Conservation (phyloP, 345 rosid species). For the Sisymbrium irio region DNA sequence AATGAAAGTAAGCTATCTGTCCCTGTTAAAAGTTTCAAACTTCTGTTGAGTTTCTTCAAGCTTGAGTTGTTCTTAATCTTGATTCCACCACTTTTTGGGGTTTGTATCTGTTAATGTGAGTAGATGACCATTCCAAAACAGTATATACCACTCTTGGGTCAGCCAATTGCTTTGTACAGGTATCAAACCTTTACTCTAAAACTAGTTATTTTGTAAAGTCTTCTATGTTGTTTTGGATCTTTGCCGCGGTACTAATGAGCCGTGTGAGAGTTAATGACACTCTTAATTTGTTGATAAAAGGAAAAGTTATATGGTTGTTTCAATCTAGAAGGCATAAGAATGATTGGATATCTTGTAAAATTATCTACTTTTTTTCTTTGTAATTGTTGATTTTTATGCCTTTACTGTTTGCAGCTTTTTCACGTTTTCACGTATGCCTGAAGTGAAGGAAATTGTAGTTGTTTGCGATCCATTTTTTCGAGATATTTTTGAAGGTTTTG, state of each 20-base stretch:
- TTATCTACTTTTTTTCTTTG: background rate
- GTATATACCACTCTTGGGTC: constrained; percentile 89
- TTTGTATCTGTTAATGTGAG: constrained; percentile 40
- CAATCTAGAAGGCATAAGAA: background rate
- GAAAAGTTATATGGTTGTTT: background rate
- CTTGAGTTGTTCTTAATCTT: constrained; percentile 1
- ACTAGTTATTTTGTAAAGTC: background rate
- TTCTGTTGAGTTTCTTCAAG: constrained; percentile 1
- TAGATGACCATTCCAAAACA: constrained; percentile 98
- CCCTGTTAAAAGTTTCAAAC: constrained; percentile 14
- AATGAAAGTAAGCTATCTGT: constrained; percentile 66
- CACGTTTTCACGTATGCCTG: constrained; percentile 68
- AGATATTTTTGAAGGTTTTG: constrained; percentile 82
- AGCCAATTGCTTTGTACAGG: constrained; percentile 94
- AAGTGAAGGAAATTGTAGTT: constrained; percentile 88
- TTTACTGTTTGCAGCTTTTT: constrained; percentile 52
- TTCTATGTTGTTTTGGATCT: background rate
- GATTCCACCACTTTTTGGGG: constrained; percentile 6
- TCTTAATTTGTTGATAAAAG: background rate
- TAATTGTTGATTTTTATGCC: background rate
- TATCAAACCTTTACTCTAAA: constrained; percentile 28
- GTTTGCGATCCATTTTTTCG: constrained; percentile 95
- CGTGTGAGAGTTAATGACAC: background rate
- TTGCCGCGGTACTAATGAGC: background rate
- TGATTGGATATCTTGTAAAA: background rate